These are phyloP conservation scores for Aschersonia sp. DNA, from an alignment of 2,329 filamentous ascomycete species.

Conservation along the genomic window DNA sequence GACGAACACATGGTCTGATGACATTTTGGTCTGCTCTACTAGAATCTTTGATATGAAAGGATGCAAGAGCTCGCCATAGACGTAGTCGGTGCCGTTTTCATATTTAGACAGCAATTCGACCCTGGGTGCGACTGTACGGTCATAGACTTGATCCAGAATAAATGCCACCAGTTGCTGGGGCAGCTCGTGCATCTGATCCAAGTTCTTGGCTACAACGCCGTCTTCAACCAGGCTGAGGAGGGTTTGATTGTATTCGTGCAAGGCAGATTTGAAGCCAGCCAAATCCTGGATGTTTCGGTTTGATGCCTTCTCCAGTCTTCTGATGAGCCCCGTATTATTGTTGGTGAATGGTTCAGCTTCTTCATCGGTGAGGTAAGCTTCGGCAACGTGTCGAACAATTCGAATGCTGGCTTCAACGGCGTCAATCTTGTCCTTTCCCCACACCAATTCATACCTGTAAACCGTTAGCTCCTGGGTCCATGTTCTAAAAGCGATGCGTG, in stretches of 20 bases:
- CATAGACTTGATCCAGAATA: constrained; percentile 78
- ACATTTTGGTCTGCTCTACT: constrained; percentile 58
- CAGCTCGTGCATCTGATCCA: constrained; percentile 54
- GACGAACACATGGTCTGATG: constrained; percentile 74
- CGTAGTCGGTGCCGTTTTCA: constrained; percentile 79
- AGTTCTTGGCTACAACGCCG: constrained; percentile 56
- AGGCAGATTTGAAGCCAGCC: constrained; percentile 54
- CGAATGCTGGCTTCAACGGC: constrained; percentile 59
- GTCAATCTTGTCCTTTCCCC: constrained; percentile 66
- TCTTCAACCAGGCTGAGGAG: constrained; percentile 51
- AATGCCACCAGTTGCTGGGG: constrained; percentile 61
- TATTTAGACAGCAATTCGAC: constrained; percentile 76
- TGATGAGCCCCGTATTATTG: constrained; percentile 58
- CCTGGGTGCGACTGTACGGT: constrained; percentile 79
- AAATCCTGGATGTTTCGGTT: constrained; percentile 49
- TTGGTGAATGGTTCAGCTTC: constrained; percentile 55
- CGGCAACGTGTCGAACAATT: constrained; percentile 53
- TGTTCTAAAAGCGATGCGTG: too few relatives aligned
- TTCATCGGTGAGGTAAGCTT: constrained; percentile 62
- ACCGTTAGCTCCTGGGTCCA: background rate
- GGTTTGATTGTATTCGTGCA: constrained; percentile 64
- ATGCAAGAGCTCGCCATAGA: constrained; percentile 85
- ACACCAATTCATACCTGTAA: constrained; percentile 46
- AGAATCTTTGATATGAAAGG: constrained; percentile 76
- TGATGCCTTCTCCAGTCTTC: constrained; percentile 61